These are phyloP conservation scores for Ambrosia hybrid DNA, from an alignment of 140 eudicot species.

Conservation along the genomic window DNA sequence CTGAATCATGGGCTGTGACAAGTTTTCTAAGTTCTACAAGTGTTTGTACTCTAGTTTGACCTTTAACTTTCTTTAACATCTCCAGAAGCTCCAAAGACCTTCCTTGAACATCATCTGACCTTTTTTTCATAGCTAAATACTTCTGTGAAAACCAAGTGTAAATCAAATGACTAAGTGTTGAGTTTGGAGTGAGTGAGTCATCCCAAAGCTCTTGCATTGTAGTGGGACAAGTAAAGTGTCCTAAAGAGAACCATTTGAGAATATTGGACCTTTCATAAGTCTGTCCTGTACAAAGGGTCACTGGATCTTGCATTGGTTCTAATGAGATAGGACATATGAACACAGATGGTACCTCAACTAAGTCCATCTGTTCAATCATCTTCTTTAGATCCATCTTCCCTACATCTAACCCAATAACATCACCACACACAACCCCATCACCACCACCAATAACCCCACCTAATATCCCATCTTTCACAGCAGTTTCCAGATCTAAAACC, in stretches of 20 bases:
- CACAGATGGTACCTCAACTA: constrained; percentile 63
- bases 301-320: constrained; percentile 57
- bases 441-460: constrained; percentile 43
- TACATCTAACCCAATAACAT: neutral
- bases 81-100: constrained; percentile 9
- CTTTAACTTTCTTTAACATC: neutral
- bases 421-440: constrained; percentile 23
- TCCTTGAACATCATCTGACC: constrained; percentile 15
- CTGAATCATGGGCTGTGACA: constrained; percentile 2
- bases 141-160: constrained; percentile 9
- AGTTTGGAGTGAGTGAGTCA: constrained; percentile 11
- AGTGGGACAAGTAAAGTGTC: constrained; percentile 12
- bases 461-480: constrained; percentile 66
- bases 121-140: constrained; percentile 6
- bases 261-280: constrained; percentile 3
- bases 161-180: constrained; percentile 9
- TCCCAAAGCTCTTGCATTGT: constrained; percentile 16
- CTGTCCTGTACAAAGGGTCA: constrained; percentile 13
- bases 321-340: constrained; percentile 81
- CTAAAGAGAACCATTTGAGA: constrained; percentile 12
- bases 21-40: neutral
- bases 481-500: constrained; percentile 66
- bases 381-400: constrained; percentile 65
- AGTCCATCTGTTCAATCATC: constrained; percentile 63
- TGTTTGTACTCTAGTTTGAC: constrained; percentile 9